Evolutionary conservation across 352 stramenopile genomes (phyloP).

Genomic region (Globisporangium cystogenes): DNA sequence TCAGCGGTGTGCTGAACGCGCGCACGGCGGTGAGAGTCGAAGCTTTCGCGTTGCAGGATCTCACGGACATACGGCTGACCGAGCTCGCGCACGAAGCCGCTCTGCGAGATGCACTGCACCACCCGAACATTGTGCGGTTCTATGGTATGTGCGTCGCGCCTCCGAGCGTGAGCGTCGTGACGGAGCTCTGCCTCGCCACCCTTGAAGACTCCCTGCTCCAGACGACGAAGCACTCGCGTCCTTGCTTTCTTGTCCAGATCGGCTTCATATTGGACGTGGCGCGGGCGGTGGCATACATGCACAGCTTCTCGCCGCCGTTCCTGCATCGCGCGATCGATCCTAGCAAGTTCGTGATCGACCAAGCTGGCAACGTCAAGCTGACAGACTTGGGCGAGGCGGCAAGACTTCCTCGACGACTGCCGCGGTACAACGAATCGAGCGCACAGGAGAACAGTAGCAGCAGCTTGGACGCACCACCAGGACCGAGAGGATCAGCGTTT

Average conservation of each 20-base stretch:
- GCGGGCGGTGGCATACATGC: constrained; percentile 51
- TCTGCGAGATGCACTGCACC: constrained; percentile 34
- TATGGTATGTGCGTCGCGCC: constrained; percentile 57
- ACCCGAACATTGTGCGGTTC: constrained; percentile 65
- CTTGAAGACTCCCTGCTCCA: constrained; percentile 34
- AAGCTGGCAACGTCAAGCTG: constrained; percentile 44
- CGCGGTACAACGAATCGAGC: neutral
- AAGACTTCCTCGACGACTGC: constrained; percentile 16
- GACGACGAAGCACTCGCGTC: constrained; percentile 10
- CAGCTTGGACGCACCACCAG: neutral
- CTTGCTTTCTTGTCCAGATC: constrained; percentile 41
- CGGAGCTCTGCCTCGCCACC: constrained; percentile 45
- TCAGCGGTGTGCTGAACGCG: constrained; percentile 31
- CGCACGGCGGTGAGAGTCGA: constrained; percentile 40
- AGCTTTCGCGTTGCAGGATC: constrained; percentile 41
- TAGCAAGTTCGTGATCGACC: constrained; percentile 56
- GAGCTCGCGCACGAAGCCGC: constrained; percentile 60
- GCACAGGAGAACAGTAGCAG: neutral
- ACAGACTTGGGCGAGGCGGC: constrained; percentile 61
- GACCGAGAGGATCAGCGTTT: neutral
- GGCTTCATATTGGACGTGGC: constrained; percentile 57
- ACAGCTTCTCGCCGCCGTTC: constrained; percentile 57
- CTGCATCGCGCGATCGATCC: constrained; percentile 62
- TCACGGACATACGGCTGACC: constrained; percentile 40
- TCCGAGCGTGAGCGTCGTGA: constrained; percentile 55